A percentile compares a stretch with the other conserved stretches of the same genome.
These are phyloP conservation scores for Colletotrichum musicola DNA, from an alignment of 2,329 filamentous ascomycete genomes.

Conservation along the genomic window DNA sequence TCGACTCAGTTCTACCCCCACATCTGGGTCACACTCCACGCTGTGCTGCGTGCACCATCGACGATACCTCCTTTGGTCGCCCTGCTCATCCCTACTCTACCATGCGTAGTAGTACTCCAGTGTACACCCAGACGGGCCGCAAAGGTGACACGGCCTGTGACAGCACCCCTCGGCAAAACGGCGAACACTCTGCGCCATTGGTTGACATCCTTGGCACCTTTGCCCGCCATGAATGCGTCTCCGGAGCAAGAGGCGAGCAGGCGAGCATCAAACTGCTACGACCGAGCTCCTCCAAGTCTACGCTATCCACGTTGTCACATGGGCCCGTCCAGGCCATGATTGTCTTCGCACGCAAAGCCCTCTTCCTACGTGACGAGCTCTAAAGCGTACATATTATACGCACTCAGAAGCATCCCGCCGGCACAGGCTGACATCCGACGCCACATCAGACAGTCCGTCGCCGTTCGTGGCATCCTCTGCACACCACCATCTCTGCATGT, in stretches of 20 bases:
- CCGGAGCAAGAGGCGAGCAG: not conserved
- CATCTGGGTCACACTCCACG: conserved; percentile 15
- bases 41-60: not conserved
- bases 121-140: not conserved
- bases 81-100: not conserved
- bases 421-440: conserved; percentile 7
- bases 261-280: conserved; percentile 1
- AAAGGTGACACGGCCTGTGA: conserved; percentile 18
- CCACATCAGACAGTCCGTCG: conserved; percentile 8
- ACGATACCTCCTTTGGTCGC: not conserved
- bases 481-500: conserved; percentile 10
- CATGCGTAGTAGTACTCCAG: too few species aligned
- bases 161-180: conserved; percentile 3
- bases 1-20: conserved; percentile 33
- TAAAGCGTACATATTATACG: too few species aligned
- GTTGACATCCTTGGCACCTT: not conserved
- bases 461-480: not conserved
- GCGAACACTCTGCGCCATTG: not conserved
- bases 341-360: too few species aligned
- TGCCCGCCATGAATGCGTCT: not conserved
- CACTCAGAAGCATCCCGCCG: not conserved
- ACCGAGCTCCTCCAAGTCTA: not conserved
- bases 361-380: too few species aligned
- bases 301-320: too few species aligned
- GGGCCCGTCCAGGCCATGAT: too few species aligned